Conservation (phyloP, 2,329 filamentous ascomycete species). For the Plenodomus tracheiphilus region DNA sequence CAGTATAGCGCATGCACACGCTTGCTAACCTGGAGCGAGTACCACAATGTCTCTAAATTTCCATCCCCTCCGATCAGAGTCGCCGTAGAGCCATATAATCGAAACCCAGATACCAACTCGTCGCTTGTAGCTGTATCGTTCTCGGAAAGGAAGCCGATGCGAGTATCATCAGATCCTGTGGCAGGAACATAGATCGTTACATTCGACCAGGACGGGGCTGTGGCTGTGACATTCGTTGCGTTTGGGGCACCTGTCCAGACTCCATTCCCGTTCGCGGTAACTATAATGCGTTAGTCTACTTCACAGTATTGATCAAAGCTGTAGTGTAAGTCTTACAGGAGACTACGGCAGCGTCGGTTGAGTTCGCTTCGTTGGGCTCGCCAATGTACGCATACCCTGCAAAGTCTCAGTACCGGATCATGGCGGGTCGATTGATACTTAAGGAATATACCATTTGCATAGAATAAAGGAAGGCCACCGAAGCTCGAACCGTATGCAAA, state of each 20-base stretch:
- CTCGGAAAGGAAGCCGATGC: conserved; percentile 19
- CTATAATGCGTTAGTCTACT: no score
- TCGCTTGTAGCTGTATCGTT: conserved; percentile 1
- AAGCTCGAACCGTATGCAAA: conserved; percentile 19
- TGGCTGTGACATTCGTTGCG: background rate
- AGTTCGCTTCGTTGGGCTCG: conserved; percentile 14
- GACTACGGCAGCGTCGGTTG: conserved; percentile 20
- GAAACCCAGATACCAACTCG: conserved; percentile 15
- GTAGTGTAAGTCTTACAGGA: conserved; percentile 9
- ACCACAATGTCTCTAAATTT: conserved; percentile 18
- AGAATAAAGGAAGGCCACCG: conserved; percentile 24
- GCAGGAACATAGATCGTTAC: conserved; percentile 21
- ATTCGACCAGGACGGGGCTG: conserved; percentile 17
- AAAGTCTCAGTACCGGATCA: no score
- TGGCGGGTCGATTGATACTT: no score
- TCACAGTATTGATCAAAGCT: background rate
- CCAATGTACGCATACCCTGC: conserved; percentile 26
- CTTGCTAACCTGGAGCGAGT: conserved; percentile 10
- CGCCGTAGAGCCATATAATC: conserved; percentile 24
- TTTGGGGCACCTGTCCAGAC: no score
- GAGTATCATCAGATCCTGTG: conserved; percentile 6
- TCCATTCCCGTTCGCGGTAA: no score
- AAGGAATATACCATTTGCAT: conserved; percentile 19
- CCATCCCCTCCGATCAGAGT: conserved; percentile 12
- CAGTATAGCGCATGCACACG: conserved; percentile 21